Evolutionary conservation across 768 basidiomycete species (phyloP), one percentile per base, ranked within the genome.

Genomic region (Tremella yokohamensis): DNA sequence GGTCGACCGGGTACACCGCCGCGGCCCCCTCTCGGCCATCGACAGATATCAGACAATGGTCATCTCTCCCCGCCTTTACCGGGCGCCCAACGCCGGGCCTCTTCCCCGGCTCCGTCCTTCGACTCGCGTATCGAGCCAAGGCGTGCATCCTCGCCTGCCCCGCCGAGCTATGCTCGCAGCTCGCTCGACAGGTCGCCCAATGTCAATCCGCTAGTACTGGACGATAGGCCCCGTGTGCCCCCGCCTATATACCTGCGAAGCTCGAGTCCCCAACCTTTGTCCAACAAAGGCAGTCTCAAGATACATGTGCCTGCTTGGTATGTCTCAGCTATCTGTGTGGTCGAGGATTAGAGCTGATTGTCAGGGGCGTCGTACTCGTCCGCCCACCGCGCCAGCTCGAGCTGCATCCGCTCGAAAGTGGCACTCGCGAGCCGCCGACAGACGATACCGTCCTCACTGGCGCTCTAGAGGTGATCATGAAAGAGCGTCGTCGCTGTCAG

Each of bases 381-480:
- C 59, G 59, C 19, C 70, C 70, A 9, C 65, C 68, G 1, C 45
- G 63, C 13, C 38, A 12, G 2, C 25, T 61, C 19, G 65, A 70
- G 6, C 54, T 66, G 7, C 65, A 66, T 25, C 65, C 68, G 8
- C 39, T 64, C 2, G 66, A 70, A 38, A 29, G 52, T 9, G 40
- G n/a, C 13, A 42, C 29, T 7, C 34, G 52, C 15, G 61, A 67
- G 47, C 63, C 63, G 2, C 72, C 74, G 3, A 37, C 56, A 15
- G 72, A 76, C 37, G 74, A 76, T 54, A 71, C 70, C 8, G 60
- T 76, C 26, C 51, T 76, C 12, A 58, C 63, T 39, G 72, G 72
- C 12, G 51, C 63, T 2, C 42, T 74, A 9, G 73, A 74, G 47
- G 66, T 76, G 12, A 66, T 65, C 34, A 74, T 72, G 73, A 69